Evolutionary conservation across 371 early-diverging fungal genomes (phyloP), one percentile per base, ranked within the genome.

Genomic region (Mucor sp.): DNA sequence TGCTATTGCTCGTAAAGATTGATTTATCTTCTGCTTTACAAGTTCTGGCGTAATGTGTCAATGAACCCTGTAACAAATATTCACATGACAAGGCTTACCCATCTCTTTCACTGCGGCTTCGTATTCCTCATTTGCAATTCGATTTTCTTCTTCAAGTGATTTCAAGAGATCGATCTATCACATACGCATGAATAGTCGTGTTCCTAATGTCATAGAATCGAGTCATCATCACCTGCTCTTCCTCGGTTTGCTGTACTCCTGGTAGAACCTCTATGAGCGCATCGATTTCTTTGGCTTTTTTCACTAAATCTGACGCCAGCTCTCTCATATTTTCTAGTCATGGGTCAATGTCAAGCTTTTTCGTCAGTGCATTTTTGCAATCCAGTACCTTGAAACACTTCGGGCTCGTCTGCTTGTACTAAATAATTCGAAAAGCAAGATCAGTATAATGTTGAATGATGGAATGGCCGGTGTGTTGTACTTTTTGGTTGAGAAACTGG

Each of bases 211-310:
- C 27, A 15, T 28, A 2, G 30, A 17, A 4, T 30, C 32, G 15
- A 30, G 12, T 30, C 21, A 30, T 30, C 12, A 14, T 43, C 61
- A 86, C 90, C 79, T 91, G 91, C 27, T 90, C 86, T 39, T 88
- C 89, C 57, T 88, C 90, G 2, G 87, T 83, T 57, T 84, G 74
- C 9, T 85, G 68, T 32, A 91, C 84, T 0, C 91, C 91, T 1
- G 93, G 91, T 39, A 92, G 69, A 32, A 78, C 76, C 67, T 91
- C 90, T 65, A 91, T 86, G 23, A 92, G 67, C 19, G 83, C 78
- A 61, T 92, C 93, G 32, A 90, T 87, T 55, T 90, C 90, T 68
- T 91, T 89, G 32, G 85, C 86, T 37, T 91, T 89, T 39, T 89
- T 87, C 7, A 88, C 89, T 61, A 92, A 80, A 72, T 92, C 93